A percentile compares a stretch with the other conserved stretches of the same genome.
These are phyloP conservation scores for Gonapodya sp. DNA, from an alignment of 192 early-diverging fungal species.

Conservation along the genomic window DNA sequence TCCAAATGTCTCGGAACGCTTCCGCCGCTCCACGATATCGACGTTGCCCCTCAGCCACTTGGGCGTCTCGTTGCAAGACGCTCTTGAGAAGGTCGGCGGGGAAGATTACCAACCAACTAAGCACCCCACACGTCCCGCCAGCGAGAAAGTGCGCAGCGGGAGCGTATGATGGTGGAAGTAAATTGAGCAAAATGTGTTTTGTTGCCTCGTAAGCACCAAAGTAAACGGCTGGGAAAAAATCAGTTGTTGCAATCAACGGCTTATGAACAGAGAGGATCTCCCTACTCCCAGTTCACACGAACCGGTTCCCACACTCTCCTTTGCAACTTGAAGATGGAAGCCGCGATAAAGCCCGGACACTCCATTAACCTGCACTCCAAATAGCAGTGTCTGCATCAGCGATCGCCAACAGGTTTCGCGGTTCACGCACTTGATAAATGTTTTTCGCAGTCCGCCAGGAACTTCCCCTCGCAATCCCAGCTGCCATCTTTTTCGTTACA, in stretches of 20 bases:
- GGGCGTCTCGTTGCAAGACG: slow-evolving; percentile 61
- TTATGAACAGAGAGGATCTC: slow-evolving; percentile 10
- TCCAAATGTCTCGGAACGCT: slow-evolving; percentile 40
- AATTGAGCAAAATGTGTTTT: slow-evolving; percentile 23
- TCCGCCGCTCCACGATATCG: slow-evolving; percentile 28
- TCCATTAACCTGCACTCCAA: slow-evolving; percentile 15
- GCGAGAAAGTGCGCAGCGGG: slow-evolving; percentile 65
- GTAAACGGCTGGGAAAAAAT: slow-evolving; percentile 32
- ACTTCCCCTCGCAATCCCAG: neutral
- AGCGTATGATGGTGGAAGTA: slow-evolving; percentile 22
- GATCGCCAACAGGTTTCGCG: too few species aligned
- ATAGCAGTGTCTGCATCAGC: neutral
- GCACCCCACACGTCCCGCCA: slow-evolving; percentile 64
- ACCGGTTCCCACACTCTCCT: slow-evolving; percentile 55
- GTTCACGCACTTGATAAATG: slow-evolving; percentile 36
- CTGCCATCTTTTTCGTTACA: neutral
- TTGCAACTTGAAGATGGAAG: slow-evolving; percentile 29
- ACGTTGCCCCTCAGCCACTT: slow-evolving; percentile 28
- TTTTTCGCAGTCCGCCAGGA: slow-evolving; percentile 37
- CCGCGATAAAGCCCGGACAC: slow-evolving; percentile 36
- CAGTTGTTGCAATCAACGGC: neutral
- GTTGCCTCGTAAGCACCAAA: slow-evolving; percentile 60
- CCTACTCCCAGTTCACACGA: neutral
- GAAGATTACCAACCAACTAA: slow-evolving; percentile 70
- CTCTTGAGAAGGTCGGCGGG: slow-evolving; percentile 70